These are phyloP conservation scores for Dryadomyces quercus-mongolicae DNA, from an alignment of 2,329 filamentous ascomycete genomes.

Conservation along the genomic window DNA sequence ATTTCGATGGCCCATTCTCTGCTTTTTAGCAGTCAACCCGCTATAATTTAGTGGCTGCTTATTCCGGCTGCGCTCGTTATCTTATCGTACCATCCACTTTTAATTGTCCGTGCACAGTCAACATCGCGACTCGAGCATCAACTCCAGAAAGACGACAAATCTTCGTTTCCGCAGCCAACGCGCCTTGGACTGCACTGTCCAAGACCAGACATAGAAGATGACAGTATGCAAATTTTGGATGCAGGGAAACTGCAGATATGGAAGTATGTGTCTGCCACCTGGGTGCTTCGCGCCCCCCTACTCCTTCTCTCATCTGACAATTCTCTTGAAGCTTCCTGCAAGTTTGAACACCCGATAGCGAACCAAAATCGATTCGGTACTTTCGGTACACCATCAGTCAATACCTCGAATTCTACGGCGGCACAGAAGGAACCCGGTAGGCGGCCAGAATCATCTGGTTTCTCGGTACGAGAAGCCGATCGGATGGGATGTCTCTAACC, in stretches of 20 bases:
- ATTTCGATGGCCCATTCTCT: too few species aligned
- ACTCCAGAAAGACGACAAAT: background rate
- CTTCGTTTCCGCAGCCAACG: background rate
- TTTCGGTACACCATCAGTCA: slow-evolving; percentile 12
- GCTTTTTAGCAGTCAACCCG: too few species aligned
- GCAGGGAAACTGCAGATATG: slow-evolving; percentile 39
- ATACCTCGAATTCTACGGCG: background rate
- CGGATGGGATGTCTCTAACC: background rate
- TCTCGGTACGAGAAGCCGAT: background rate
- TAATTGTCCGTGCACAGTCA: background rate
- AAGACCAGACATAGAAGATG: slow-evolving; percentile 6
- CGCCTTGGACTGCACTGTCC: background rate
- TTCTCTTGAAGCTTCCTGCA: slow-evolving; percentile 31
- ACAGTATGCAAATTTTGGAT: slow-evolving; percentile 34
- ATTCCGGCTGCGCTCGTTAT: too few species aligned
- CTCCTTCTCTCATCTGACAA: background rate
- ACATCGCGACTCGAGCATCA: background rate
- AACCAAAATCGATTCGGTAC: slow-evolving; percentile 45
- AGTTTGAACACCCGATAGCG: slow-evolving; percentile 36
- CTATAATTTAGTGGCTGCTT: too few species aligned
- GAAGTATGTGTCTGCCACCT: slow-evolving; percentile 23
- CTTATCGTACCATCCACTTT: background rate
- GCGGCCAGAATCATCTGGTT: background rate
- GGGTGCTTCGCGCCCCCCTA: background rate
- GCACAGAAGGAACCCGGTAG: background rate